phyloP scores from a whole-genome alignment of 2,329 filamentous ascomycete species.

The Fusarium liriodendri region DNA sequence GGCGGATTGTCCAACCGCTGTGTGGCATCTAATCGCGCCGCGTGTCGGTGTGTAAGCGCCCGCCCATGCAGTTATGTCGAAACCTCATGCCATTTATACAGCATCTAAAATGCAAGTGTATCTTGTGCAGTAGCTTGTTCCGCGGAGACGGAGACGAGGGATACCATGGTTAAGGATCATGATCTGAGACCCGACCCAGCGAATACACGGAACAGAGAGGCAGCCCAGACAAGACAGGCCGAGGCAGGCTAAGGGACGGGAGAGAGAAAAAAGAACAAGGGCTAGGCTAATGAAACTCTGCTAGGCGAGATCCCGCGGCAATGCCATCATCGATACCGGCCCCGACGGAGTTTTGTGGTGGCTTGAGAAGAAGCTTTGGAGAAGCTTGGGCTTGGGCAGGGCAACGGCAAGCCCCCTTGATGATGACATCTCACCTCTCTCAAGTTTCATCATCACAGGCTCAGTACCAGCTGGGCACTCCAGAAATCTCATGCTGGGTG shows the following conservation, averaged over 20 bases:
- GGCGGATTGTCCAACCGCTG: slow-evolving; percentile 23
- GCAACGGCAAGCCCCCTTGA: slow-evolving; percentile 29
- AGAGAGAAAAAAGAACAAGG: not conserved
- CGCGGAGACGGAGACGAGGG: slow-evolving; percentile 6
- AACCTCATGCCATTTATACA: slow-evolving; percentile 20
- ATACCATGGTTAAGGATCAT: not conserved
- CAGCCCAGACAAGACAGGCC: not conserved
- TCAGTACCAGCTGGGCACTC: slow-evolving; percentile 8
- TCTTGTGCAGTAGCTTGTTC: slow-evolving; percentile 23
- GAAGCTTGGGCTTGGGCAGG: slow-evolving; percentile 19
- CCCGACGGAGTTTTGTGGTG: slow-evolving; percentile 28
- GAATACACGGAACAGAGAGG: not conserved
- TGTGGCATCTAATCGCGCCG: slow-evolving; percentile 23
- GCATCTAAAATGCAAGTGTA: slow-evolving; percentile 13
- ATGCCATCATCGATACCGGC: slow-evolving; percentile 34
- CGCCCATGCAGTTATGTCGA: slow-evolving; percentile 15
- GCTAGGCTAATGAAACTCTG: slow-evolving; percentile 5
- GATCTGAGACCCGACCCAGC: not conserved
- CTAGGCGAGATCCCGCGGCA: not conserved
- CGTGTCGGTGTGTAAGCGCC: slow-evolving; percentile 35
- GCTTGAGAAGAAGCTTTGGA: not conserved
- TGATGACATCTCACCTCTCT: slow-evolving; percentile 35
- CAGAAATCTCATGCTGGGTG: slow-evolving; percentile 24
- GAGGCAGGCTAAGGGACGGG: not conserved
- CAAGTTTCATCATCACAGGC: slow-evolving; percentile 23